Evolutionary conservation across 2,329 filamentous ascomycete species (phyloP).

Genomic region (Pleoardoris graminearum): DNA sequence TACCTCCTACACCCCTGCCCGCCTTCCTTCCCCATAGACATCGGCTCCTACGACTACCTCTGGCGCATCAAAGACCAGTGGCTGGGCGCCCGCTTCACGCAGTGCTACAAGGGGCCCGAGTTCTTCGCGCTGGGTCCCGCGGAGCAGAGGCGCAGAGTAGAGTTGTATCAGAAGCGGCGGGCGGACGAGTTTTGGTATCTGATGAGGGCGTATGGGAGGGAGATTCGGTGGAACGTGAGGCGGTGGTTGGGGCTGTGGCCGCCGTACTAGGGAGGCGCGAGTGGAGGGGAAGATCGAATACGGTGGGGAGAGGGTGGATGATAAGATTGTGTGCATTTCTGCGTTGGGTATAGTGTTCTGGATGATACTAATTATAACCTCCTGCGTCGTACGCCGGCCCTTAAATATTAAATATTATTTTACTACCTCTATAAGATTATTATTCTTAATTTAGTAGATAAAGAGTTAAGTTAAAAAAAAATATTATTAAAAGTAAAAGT

Average conservation of each 20-base stretch:
- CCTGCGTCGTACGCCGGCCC: too few species aligned
- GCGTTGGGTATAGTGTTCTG: not conserved
- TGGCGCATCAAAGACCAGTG: conserved; percentile 7
- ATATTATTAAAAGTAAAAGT: not conserved
- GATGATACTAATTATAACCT: too few species aligned
- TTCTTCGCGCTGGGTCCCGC: not conserved
- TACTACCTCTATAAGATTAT: too few species aligned
- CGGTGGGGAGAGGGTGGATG: not conserved
- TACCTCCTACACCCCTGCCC: not conserved
- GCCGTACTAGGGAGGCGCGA: not conserved
- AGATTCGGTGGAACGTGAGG: not conserved
- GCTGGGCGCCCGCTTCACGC: not conserved
- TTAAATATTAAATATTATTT: too few species aligned
- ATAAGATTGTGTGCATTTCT: not conserved
- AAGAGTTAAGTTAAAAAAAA: not conserved
- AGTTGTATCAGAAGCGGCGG: not conserved
- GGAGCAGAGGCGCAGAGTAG: not conserved
- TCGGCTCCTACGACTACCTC: conserved; percentile 6
- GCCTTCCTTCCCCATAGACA: not conserved
- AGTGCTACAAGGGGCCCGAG: not conserved
- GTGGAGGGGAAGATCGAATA: not conserved
- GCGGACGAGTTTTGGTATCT: conserved; percentile 4
- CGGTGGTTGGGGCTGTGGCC: not conserved
- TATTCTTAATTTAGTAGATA: too few species aligned
- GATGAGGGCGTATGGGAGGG: not conserved